These are phyloP conservation scores for Rhizoclosmatium sp. DNA, from an alignment of 192 early-diverging fungal genomes.

Conservation along the genomic window DNA sequence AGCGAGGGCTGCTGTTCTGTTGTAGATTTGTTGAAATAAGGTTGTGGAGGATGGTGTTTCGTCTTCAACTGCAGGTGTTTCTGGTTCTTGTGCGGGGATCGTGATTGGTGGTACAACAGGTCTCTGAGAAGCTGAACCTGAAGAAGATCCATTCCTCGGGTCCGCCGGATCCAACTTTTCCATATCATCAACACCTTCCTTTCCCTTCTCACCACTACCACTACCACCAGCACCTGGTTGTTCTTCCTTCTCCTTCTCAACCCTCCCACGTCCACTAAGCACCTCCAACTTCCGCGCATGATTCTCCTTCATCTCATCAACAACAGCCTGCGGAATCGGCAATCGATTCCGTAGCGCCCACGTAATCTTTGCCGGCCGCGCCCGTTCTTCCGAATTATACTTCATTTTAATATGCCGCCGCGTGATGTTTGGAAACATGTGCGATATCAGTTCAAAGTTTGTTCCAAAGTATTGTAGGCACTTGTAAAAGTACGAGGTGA, in stretches of 20 bases:
- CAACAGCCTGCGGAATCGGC: background rate
- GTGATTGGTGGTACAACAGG: background rate
- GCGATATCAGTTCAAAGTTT: conserved; percentile 24
- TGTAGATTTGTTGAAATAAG: background rate
- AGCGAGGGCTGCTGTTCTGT: background rate
- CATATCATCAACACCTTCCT: background rate
- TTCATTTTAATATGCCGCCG: conserved; percentile 31
- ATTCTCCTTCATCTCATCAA: conserved; percentile 9
- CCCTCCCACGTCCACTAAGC: background rate
- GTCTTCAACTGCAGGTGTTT: background rate
- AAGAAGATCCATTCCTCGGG: background rate
- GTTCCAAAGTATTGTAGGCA: conserved; percentile 27
- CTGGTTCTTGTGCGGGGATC: background rate
- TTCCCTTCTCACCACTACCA: background rate
- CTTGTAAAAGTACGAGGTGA: too few species aligned
- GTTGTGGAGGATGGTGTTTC: background rate
- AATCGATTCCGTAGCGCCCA: conserved; percentile 4
- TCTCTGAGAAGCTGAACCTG: background rate
- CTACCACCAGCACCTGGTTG: background rate
- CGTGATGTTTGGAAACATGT: conserved; percentile 10
- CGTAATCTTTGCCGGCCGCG: background rate
- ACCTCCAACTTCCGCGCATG: background rate
- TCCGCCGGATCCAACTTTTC: background rate
- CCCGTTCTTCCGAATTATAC: conserved; percentile 22
- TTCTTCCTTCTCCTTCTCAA: background rate